Base-by-base conservation (phyloP, 2,329 filamentous ascomycete species). In the Pyrenophora seminiperda region DNA sequence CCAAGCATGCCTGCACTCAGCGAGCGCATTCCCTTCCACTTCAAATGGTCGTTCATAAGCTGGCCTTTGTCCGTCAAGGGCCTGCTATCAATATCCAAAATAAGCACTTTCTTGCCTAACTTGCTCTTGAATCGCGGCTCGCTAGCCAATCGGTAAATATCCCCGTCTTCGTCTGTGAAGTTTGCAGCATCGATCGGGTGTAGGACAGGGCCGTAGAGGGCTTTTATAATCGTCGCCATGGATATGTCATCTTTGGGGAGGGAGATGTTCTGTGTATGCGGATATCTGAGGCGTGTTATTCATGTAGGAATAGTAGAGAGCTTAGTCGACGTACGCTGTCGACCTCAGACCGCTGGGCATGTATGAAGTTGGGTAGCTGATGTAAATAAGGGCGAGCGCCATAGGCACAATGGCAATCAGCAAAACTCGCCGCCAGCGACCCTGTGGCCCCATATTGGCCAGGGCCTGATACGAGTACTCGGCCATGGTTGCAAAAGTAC, bases 91-190 rank as follows among this genome's bases (percentile, higher is more conserved):
- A 73, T 72, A 49, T 73, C 71, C 52, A 73, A 22, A 24, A 73
- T 70, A 33, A 72, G 61, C 33, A 73, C 67, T 41, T 62, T 67
- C 61, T 73, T 73, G 6, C 71, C 71, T 33, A 73, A 59, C 49
- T 66, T 68, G 53, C 69, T 39, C 30, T 60, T 72, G 58, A 70
- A 72, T 18, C 61, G 63, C 3, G 70, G 68, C 45, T 65, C 56
- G 36, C 64, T 64, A 22, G 59, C 50, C 33, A 73, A 63, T 41
- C 54, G 58, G 54, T 70, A 67, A n/a, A 65, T 41, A 29, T 68
- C 63, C 38, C 71, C 70, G 31, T 73, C 71, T 37, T 73, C 69
- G 53, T 73, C 70, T 46, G 68, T 72, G 56, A 73, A 73, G 51
- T 71, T 72, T 7, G 60, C 53, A 7, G 69, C 69, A 38, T 65